Evolutionary conservation across 108 stramenopile species (phyloP), one percentile per base, ranked within the genome.

Genomic region (Pseudonitzschia delicatissima): DNA sequence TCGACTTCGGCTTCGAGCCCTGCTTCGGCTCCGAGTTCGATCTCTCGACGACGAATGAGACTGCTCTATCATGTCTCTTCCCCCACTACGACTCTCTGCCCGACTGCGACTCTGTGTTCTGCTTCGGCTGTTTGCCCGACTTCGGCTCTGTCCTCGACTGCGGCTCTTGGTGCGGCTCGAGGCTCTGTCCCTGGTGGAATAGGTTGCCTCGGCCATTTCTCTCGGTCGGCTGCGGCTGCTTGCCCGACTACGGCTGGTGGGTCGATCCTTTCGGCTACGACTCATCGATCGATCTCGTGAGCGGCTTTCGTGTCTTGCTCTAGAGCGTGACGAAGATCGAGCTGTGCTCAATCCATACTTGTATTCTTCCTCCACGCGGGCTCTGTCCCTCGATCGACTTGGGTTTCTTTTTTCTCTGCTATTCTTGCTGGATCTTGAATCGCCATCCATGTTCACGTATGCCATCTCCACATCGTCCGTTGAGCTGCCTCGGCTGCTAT

Each of bases 401-500:
- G 15, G 4, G 45, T 17, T 5, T 17, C 47, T 2, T 39, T 11
- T 39, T 11, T 39, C 37, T 39, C 37, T 39, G 37, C 37, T 39
- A 39, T 39, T 61, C 23, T 36, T 37, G 40, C 34, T 42, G 18
- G 37, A 21, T 40, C 40, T 61, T 42, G 39, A 15, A 0, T 37
- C 40, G 2, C 7, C 39, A 2, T 61, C 60, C 60, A 61, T 61
- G 20, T 42, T 61, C 3, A 33, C 31, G 39, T 61, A 61, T 40
- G 33, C 11, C 21, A 61, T 61, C 4, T 40, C 60, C 28, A 35
- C 34, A 15, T 29, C 32, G 28, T 2, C 32, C 31, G 12, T 21
- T 35, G 11, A 25, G 25, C 6, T n/a, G 36, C 20, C 8, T 33
- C 60, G 23, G n/a, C 39, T 40, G 32, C 36, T 5, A 60, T 15